Evolutionary conservation across 257 asterid genomes (phyloP).

Genomic region (Ilex aquifolium): DNA sequence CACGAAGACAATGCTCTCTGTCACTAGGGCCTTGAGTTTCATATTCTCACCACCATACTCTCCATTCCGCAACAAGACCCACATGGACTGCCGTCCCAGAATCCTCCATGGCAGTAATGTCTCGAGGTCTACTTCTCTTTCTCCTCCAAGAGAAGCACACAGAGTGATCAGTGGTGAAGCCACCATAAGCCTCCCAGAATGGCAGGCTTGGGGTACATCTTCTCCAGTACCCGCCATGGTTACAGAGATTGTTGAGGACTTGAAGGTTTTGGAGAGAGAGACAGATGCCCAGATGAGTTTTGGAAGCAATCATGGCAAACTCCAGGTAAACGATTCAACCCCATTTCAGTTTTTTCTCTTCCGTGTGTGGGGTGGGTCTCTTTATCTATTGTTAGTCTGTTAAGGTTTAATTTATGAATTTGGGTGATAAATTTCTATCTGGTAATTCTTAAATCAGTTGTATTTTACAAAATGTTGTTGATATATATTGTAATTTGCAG

Average conservation of each 20-base stretch:
- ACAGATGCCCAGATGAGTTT: conserved; percentile 52
- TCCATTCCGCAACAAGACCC: conserved; percentile 1
- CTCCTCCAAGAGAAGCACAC: conserved; percentile 14
- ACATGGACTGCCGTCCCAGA: conserved; percentile 26
- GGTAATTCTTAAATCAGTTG: too few species aligned
- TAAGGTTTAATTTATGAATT: too few species aligned
- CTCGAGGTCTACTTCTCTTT: conserved; percentile 15
- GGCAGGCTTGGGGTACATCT: conserved; percentile 86
- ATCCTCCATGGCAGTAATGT: neutral
- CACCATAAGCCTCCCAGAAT: conserved; percentile 63
- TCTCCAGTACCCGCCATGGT: conserved; percentile 85
- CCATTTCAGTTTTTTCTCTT: neutral
- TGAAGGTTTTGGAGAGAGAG: conserved; percentile 66
- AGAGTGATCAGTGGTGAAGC: conserved; percentile 21
- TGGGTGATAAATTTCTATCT: too few species aligned
- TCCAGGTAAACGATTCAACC: conserved; percentile 34
- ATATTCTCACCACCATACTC: neutral
- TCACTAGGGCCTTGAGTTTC: neutral
- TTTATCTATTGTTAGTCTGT: too few species aligned
- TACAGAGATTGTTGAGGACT: conserved; percentile 57
- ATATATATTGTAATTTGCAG: too few species aligned
- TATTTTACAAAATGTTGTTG: too few species aligned
- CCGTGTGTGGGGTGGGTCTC: too few species aligned
- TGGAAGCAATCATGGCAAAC: conserved; percentile 77
- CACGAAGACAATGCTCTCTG: neutral